These are phyloP conservation scores for Grosmannia clavigera DNA, from an alignment of 2,329 filamentous ascomycete species.

Conservation along the genomic window DNA sequence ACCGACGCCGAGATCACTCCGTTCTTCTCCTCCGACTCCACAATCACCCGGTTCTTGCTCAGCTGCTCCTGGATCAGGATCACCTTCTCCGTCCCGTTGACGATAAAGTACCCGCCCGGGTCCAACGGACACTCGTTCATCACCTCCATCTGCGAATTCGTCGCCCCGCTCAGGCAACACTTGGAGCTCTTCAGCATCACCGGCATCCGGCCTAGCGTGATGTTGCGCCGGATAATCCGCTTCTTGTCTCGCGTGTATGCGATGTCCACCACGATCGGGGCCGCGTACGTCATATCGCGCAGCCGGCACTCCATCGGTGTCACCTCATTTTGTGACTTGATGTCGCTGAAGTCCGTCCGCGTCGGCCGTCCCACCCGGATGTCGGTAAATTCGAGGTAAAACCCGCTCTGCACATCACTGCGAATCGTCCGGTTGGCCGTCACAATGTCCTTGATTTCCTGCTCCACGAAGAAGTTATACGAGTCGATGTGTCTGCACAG, in stretches of 20 bases:
- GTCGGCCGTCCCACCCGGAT: conserved; percentile 78
- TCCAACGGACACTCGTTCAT: conserved; percentile 95
- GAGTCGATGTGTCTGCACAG: conserved; percentile 75
- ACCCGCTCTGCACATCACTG: conserved; percentile 85
- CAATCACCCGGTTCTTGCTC: conserved; percentile 98
- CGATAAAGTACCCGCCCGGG: conserved; percentile 95
- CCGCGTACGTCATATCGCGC: conserved; percentile 95
- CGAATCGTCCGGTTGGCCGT: conserved; percentile 78
- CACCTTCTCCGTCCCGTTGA: conserved; percentile 95
- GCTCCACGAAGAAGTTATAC: conserved; percentile 96
- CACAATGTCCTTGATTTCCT: conserved; percentile 94
- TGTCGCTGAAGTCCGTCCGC: conserved; percentile 62
- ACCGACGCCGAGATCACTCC: conserved; percentile 90
- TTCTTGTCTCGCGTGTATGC: conserved; percentile 75
- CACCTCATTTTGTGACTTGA: conserved; percentile 58
- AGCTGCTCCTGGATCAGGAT: conserved; percentile 97
- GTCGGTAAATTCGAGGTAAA: conserved; percentile 86
- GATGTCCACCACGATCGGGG: conserved; percentile 86
- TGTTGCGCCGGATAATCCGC: conserved; percentile 59
- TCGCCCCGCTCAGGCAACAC: conserved; percentile 74
- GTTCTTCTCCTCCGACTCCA: conserved; percentile 86
- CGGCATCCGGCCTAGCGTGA: conserved; percentile 80
- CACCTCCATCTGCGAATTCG: conserved; percentile 75
- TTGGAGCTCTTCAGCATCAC: conserved; percentile 96
- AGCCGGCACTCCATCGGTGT: conserved; percentile 94